Percentiles rank a stretch among this genome's conserved stretches.
These are phyloP conservation scores for Thraustochytrium striatum DNA, from an alignment of 352 stramenopile genomes.

Conservation along the genomic window DNA sequence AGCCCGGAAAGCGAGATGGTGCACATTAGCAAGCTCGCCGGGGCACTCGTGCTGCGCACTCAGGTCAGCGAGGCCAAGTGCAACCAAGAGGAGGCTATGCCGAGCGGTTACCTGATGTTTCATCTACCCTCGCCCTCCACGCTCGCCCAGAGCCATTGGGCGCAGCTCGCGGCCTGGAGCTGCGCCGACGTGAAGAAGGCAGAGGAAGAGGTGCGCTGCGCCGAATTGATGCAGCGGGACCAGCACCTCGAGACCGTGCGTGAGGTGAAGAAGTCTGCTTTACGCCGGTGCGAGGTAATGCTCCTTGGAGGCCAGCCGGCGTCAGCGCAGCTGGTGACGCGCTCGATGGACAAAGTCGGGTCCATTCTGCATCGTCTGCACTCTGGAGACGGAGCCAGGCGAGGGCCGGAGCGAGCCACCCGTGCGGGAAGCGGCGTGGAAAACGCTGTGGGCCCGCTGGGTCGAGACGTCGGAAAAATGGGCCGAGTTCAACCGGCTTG, in stretches of 20 bases:
- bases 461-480: constrained; percentile 17
- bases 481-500: not conserved
- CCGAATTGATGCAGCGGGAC: too few relatives aligned
- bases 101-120: constrained; percentile 31
- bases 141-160: not conserved
- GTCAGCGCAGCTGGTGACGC: not conserved
- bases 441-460: not conserved
- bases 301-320: not conserved
- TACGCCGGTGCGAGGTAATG: not conserved
- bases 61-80: not conserved
- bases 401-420: not conserved
- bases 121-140: not conserved
- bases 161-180: too few relatives aligned
- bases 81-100: not conserved
- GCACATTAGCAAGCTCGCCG: not conserved
- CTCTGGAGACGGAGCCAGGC: not conserved
- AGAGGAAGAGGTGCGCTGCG: too few relatives aligned
- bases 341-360: not conserved
- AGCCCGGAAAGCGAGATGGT: not conserved
- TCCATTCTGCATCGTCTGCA: not conserved
- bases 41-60: not conserved
- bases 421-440: not conserved
- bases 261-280: not conserved
- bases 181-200: too few relatives aligned
- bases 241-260: too few relatives aligned